A percentile compares a stretch with the other conserved stretches of the same genome.
Evolutionary conservation across 1,284 basidiomycete genomes (phyloP).

Genomic region (Sanghuangporus baumii): DNA sequence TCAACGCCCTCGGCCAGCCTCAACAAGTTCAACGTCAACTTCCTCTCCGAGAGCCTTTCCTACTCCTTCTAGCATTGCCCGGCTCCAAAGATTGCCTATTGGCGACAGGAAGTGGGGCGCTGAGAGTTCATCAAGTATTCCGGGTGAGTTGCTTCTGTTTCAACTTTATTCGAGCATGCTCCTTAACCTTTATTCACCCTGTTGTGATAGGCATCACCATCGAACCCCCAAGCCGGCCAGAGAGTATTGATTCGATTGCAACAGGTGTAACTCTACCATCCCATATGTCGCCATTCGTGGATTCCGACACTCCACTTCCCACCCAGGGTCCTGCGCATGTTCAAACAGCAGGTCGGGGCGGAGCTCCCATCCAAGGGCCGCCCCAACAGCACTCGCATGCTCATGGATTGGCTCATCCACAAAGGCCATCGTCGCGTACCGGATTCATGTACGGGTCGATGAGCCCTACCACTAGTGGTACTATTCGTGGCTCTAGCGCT

Average conservation of each 20-base stretch:
- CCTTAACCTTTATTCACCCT: neutral
- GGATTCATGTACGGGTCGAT: constrained; percentile 5
- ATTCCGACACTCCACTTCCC: neutral
- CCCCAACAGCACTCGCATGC: neutral
- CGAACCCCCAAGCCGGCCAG: constrained; percentile 14
- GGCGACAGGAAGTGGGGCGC: neutral
- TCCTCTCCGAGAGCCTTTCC: neutral
- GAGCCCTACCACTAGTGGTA: neutral
- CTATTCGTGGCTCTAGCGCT: neutral
- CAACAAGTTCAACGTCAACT: constrained; percentile 1
- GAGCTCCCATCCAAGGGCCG: neutral
- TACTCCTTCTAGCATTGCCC: neutral
- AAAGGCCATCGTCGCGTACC: neutral
- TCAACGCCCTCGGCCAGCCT: neutral
- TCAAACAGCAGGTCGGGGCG: neutral
- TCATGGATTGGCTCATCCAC: neutral
- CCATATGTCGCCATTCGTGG: constrained; percentile 3
- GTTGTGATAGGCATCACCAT: constrained; percentile 4
- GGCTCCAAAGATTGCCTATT: neutral
- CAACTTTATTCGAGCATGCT: neutral
- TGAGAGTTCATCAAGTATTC: constrained; percentile 8
- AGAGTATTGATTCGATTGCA: constrained; percentile 3
- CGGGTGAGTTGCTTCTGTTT: neutral
- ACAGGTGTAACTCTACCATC: constrained; percentile 9
- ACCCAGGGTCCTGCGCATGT: neutral